Base-by-base conservation (phyloP, 2,329 filamentous ascomycete species). In the Trichophyton equinum region DNA sequence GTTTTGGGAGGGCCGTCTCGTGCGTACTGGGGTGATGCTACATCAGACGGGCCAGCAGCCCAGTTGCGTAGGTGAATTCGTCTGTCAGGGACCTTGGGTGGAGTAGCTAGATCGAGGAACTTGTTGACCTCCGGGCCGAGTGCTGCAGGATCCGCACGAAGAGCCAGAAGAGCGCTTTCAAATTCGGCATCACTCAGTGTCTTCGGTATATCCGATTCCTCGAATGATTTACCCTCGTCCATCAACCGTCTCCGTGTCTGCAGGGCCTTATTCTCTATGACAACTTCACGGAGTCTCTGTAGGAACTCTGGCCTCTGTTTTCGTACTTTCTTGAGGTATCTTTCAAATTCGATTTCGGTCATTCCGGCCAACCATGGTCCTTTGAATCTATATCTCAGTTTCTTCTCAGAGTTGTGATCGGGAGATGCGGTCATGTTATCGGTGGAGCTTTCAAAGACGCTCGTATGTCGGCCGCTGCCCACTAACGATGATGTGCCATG, bases 311-410 rank as follows among this genome's bases (percentile, higher is more conserved):
- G 72, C 66, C 73, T 76, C 51, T 74, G 72, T 15, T 68, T 67
- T 1, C 75, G 72, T 2, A 80, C 71, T 62, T 77, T 68, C 40
- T 77, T 73, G 62, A 85, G 61, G 64, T 79, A 85, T 1, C 68
- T 66, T 53, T 77, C 70, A 67, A 85, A 85, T 63, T 84, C 79
- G 22, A 77, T 74, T 61, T 81, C 76, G 36, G 77, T 77, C 74
- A 83, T 79, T 13, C 79, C 78, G 13, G 79, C 77, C 33, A 85
- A 70, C 77, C 78, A 84, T n/a, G 82, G 82, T 0, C 82, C 82
- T 36, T 77, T 74, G 65, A 79, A 81, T 68, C 82, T 81, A 77
- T 81, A 85, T 68, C 81, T 75, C 70, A 71, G 70, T 61, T 70
- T 64, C 65, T 66, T 22, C 68, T 69, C 4, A 67, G 57, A 53